A percentile compares a stretch with the other conserved stretches of the same genome.
phyloP scores from a whole-genome alignment of 2,329 filamentous ascomycete species.

The Curvularia lunata region DNA sequence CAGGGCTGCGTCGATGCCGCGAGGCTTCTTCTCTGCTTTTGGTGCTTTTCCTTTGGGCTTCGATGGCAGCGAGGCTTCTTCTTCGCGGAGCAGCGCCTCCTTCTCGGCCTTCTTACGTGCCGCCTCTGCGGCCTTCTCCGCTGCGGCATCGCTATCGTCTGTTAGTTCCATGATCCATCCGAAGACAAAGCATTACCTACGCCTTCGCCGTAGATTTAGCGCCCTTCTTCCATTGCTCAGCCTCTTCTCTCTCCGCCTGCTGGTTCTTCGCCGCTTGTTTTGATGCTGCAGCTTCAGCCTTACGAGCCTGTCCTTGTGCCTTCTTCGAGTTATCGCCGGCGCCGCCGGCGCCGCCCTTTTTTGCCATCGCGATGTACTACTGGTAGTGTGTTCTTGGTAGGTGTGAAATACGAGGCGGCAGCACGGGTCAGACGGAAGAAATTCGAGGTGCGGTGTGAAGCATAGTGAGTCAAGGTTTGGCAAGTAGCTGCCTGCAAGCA shows the following conservation, averaged over 20 bases:
- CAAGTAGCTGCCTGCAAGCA: constrained; percentile 2
- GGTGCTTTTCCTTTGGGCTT: constrained; percentile 74
- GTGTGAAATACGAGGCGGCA: background rate
- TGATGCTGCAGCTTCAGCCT: constrained; percentile 82
- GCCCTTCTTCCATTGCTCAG: constrained; percentile 82
- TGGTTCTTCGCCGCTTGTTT: constrained; percentile 76
- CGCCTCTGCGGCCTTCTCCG: constrained; percentile 79
- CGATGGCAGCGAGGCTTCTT: constrained; percentile 72
- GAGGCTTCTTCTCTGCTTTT: constrained; percentile 59
- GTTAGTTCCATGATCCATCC: constrained; percentile 12
- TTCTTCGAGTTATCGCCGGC: constrained; percentile 86
- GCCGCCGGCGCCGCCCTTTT: constrained; percentile 64
- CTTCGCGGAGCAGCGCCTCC: constrained; percentile 80
- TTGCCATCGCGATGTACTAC: constrained; percentile 33
- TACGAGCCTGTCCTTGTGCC: constrained; percentile 84
- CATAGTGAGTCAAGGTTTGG: constrained; percentile 25
- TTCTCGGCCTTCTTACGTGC: constrained; percentile 92
- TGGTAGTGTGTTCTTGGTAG: background rate
- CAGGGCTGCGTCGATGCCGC: constrained; percentile 71
- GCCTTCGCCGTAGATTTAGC: constrained; percentile 86
- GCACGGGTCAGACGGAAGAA: background rate
- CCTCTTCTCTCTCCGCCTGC: constrained; percentile 71
- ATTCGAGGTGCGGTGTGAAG: background rate
- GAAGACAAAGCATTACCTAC: constrained; percentile 59
- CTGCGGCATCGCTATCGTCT: constrained; percentile 74